Conservation (phyloP, 148 eudicot genomes). For the Camellia granthamiana region DNA sequence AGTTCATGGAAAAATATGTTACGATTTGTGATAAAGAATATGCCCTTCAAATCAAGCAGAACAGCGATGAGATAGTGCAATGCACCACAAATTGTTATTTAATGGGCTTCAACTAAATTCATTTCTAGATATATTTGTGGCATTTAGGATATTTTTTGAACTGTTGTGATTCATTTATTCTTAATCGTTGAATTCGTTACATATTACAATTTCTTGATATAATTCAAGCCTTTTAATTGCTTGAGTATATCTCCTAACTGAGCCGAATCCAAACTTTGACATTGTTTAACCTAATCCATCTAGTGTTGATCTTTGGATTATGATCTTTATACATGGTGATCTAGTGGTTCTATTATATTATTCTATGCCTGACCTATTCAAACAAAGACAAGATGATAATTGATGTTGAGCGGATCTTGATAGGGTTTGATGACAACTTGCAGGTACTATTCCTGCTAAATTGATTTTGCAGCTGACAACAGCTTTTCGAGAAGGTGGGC, state of each 20-base stretch:
- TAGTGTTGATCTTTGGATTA: too few species aligned
- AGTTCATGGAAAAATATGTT: too few species aligned
- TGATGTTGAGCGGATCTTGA: background rate
- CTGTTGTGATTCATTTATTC: background rate
- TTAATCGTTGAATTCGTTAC: background rate
- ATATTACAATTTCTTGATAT: background rate
- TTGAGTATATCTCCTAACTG: slow-evolving; percentile 1
- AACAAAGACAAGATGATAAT: background rate
- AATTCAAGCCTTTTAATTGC: background rate
- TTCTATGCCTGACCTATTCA: background rate
- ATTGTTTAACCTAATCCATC: too few species aligned
- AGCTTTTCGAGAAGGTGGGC: slow-evolving; percentile 83
- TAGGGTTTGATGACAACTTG: slow-evolving; percentile 10
- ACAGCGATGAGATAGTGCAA: background rate
- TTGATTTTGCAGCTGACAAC: slow-evolving; percentile 76
- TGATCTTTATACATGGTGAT: background rate
- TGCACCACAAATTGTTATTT: background rate
- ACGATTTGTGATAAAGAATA: too few species aligned
- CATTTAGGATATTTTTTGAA: background rate
- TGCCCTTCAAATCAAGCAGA: background rate
- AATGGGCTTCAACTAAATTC: background rate
- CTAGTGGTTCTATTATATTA: background rate
- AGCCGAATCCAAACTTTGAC: slow-evolving; percentile 2
- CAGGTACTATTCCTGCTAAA: slow-evolving; percentile 96
- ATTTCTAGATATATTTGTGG: background rate